Base-by-base conservation (phyloP, 1,284 basidiomycete genomes). In the Amylostereum areolatum region DNA sequence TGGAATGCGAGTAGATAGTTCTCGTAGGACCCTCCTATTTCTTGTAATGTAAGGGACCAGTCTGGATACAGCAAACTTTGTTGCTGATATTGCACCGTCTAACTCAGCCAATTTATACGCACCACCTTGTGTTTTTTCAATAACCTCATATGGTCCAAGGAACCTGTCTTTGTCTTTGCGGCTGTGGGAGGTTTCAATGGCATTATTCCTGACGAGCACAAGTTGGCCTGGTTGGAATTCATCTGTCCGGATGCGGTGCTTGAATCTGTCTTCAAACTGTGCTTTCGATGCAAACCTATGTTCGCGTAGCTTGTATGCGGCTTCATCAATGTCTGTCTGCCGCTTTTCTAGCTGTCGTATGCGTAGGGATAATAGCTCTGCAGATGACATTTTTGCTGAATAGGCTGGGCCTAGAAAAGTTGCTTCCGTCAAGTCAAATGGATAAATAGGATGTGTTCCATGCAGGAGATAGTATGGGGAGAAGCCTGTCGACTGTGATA, bases 371-470 rank as follows among this genome's bases (percentile, higher is more conserved):
- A 61, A 37, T 5, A 61, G 48, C 3, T 59, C 55, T n/a, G 11
- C 28, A 2, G 48, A 48, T 11, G 35, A 45, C 32, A 61, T 45
- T 3, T 27, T 36, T 28, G 34, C 8, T 9, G 40, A 27, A 43
- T 52, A 52, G 12, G 42, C 48, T 32, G 54, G 33, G 0, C 58
- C 54, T 25, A 68, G 42, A 43, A 61, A 68, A 0, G 62, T 65
- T 2, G 62, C 59, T 54, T 69, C 59, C 6, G 53, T 32, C 1
- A 68, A 33, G 44, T 68, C 62, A 24, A 68, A 57, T 0, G 61
- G 67, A 0, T 67, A 51, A 0, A 64, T 39, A 0, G 64, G 66
- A 2, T 68, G 55, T 1, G 58, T 51, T 6, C 63, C 62, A 42
- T 63, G 60, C 0, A 54, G 43, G 37, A 65, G 53, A 41, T 56